Base-by-base conservation (phyloP, 2,329 filamentous ascomycete genomes). In the Sporothrix curviconia region DNA sequence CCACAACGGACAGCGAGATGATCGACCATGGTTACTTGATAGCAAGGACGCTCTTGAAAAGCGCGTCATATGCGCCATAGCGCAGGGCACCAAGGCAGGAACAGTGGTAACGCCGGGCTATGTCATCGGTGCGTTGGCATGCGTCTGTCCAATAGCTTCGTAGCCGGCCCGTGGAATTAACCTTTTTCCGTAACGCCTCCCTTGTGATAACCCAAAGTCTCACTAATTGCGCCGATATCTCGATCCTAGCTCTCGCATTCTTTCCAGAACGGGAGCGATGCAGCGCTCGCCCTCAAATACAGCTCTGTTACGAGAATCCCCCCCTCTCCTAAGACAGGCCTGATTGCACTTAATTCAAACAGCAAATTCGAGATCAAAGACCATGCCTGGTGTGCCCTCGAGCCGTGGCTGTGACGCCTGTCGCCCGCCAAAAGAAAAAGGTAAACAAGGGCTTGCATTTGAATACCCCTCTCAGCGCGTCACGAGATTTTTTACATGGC, bases 401-500 rank as follows among this genome's bases (percentile, higher is more conserved):
- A 56, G 59, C 24, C 58, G 58, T 3, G 61, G 62, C 55, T 64
- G 62, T 28, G 55, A 63, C 28, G 61, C 55, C 42, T 64, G 62
- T n/a, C 17, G 58, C 61, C 6, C 39, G 30, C 1, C 62, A 64
- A 30, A 64, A 64, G 50, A 64, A 64, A 37, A 62, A 62, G 46
- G 62, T 58, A 19, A 4, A 34, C 11, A 14, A 2, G 6, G 7
- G 8, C 19, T 15, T 34, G 15, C 4, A 3, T 9, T 7, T 22
- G 8, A 2, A 12, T 2, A 4, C 40, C 19, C 22, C 19, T 15
- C n/a, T 9, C 22, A 17, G 7, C 39, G 7, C 39, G 9, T 17
- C 15, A 7, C 14, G 15, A 15, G 19, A 7, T 39, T 17, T 4
- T 17, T n/a, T n/a, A n/a, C n/a, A n/a, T n/a, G n/a, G n/a, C n/a